Percentiles rank a stretch among this genome's conserved stretches.
These are phyloP conservation scores for Colletotrichum lindemuthianum DNA, from an alignment of 2,329 filamentous ascomycete genomes.

Conservation along the genomic window DNA sequence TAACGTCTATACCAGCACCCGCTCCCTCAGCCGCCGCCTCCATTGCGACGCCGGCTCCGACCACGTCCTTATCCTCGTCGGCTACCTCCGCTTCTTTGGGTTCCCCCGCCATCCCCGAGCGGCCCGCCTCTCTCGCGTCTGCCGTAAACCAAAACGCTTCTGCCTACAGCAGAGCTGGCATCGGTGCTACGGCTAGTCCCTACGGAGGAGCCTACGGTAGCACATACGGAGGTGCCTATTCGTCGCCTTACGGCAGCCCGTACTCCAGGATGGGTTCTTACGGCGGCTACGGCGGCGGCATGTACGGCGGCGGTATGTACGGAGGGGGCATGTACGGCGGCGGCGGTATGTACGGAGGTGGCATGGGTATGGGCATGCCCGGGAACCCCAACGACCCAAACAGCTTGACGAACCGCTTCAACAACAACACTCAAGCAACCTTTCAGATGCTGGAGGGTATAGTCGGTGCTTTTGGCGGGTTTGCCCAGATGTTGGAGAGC, in stretches of 20 bases:
- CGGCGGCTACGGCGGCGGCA: constrained; percentile 52
- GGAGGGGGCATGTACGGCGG: constrained; percentile 52
- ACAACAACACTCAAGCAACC: constrained; percentile 92
- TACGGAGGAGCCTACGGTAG: constrained; percentile 46
- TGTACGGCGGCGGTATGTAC: constrained; percentile 42
- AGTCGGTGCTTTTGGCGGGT: constrained; percentile 95
- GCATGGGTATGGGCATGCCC: constrained; percentile 52
- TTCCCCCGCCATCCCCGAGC: constrained; percentile 79
- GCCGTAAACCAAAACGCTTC: constrained; percentile 90
- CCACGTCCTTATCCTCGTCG: constrained; percentile 49
- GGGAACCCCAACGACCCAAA: constrained; percentile 84
- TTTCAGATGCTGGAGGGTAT: constrained; percentile 99
- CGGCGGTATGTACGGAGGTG: constrained; percentile 42
- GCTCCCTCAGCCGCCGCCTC: constrained; percentile 51
- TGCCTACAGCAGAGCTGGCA: constrained; percentile 71
- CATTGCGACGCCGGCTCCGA: constrained; percentile 52
- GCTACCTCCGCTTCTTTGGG: constrained; percentile 51
- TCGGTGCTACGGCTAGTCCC: constrained; percentile 51
- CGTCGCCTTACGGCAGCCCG: constrained; percentile 48
- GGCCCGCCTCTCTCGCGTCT: constrained; percentile 80
- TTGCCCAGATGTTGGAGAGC: constrained; percentile 99
- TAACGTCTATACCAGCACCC: constrained; percentile 37
- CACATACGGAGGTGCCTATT: constrained; percentile 49
- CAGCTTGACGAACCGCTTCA: constrained; percentile 94
- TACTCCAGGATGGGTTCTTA: constrained; percentile 59